Evolutionary conservation across 805 yeast genomes (phyloP).

Genomic region (Starmerella bombicola): DNA sequence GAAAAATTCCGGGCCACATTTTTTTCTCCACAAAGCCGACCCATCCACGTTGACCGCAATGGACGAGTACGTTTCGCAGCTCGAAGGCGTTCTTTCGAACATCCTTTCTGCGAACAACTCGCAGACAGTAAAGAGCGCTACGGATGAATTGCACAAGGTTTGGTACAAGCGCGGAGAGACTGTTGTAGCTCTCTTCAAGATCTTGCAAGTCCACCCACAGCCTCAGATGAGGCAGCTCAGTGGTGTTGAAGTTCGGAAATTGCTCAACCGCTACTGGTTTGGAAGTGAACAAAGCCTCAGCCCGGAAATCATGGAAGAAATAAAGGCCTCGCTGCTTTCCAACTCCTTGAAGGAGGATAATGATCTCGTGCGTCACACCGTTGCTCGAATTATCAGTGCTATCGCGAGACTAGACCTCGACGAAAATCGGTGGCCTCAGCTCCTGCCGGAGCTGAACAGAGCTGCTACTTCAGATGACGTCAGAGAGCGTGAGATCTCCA

Average conservation of each 20-base stretch:
- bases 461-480: conserved; percentile 50
- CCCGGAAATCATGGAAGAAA: conserved; percentile 41
- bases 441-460: conserved; percentile 56
- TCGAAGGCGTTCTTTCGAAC: conserved; percentile 68
- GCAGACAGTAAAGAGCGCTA: conserved; percentile 69
- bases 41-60: conserved; percentile 4
- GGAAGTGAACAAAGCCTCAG: conserved; percentile 31
- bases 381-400: conserved; percentile 78
- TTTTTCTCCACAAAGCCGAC: background rate
- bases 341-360: conserved; percentile 53
- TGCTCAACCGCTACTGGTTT: conserved; percentile 59
- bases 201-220: conserved; percentile 56
- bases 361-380: conserved; percentile 67
- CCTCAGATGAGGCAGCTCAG: conserved; percentile 77
- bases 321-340: conserved; percentile 56
- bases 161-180: conserved; percentile 59
- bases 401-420: conserved; percentile 69
- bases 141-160: conserved; percentile 57
- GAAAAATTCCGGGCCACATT: conserved; percentile 1
- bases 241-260: conserved; percentile 92
- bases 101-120: conserved; percentile 68
- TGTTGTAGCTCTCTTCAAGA: conserved; percentile 70
- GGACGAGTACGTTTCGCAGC: conserved; percentile 36
- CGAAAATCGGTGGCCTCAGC: conserved; percentile 57
- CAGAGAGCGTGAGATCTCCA: conserved; percentile 64